Conservation (phyloP, 2,329 filamentous ascomycete species). For the Dothistroma septosporum region DNA sequence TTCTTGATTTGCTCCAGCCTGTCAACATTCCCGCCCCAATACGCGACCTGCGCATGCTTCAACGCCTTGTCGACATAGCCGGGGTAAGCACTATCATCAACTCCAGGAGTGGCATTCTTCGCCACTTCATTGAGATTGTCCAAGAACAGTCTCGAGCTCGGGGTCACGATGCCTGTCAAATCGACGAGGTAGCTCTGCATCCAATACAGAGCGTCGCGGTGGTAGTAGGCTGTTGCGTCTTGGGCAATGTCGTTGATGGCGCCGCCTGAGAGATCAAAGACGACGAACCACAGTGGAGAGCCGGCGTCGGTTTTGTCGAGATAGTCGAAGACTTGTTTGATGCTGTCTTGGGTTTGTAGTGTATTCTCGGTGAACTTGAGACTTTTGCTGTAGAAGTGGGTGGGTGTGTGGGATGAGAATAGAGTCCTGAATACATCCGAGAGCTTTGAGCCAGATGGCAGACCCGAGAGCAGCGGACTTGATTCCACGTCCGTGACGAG, state of each 20-base stretch:
- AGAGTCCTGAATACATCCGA: slow-evolving; percentile 10
- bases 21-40: slow-evolving; percentile 31
- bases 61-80: slow-evolving; percentile 30
- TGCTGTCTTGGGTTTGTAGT: slow-evolving; percentile 13
- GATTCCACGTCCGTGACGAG: slow-evolving; percentile 11
- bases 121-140: slow-evolving; percentile 14
- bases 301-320: slow-evolving; percentile 15
- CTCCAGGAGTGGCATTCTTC: slow-evolving; percentile 10
- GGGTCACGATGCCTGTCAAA: slow-evolving; percentile 6
- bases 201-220: slow-evolving; percentile 22
- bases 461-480: neutral
- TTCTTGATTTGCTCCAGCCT: slow-evolving; percentile 30
- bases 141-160: slow-evolving; percentile 12
- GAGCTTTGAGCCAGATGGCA: slow-evolving; percentile 4
- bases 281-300: slow-evolving; percentile 18
- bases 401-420: slow-evolving; percentile 16
- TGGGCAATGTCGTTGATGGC: slow-evolving; percentile 18
- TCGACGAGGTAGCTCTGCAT: slow-evolving; percentile 20
- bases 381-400: slow-evolving; percentile 23
- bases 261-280: slow-evolving; percentile 21
- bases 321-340: slow-evolving; percentile 24
- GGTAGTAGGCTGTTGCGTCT: slow-evolving; percentile 21
- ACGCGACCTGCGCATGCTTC: slow-evolving; percentile 29
- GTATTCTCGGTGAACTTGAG: slow-evolving; percentile 15
- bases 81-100: slow-evolving; percentile 20